Base-by-base conservation (phyloP, 345 rosid genomes). In the Citrus reticulata region DNA sequence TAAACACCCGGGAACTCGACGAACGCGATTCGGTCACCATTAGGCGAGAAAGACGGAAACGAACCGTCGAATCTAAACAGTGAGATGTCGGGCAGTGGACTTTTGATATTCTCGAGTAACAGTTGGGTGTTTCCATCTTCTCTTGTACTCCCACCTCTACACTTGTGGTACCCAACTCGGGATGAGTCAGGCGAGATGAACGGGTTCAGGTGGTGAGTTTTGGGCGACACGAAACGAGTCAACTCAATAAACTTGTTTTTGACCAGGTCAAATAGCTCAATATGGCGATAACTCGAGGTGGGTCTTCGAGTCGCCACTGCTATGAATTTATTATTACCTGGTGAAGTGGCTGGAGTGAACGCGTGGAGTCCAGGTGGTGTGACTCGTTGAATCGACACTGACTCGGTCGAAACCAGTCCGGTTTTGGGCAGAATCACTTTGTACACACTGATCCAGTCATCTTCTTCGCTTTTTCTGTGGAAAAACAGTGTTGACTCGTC, bases 311-410 rank as follows among this genome's bases (percentile, higher is more conserved):
- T 93, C 7, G 95, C 92, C 7, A 92, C 90, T 8, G 97, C 95
- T 40, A 95, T 92, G 84, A 93, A 93, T 13, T 86, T 78, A 24
- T 86, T 7, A 84, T 95, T 95, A 66, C 89, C 91, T 40, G 95
- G 97, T 2, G 98, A 90, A 68, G 97, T 82, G 9, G 98, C 98
- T 7, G 98, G 98, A n/a, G 98, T 95, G 85, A 95, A 93, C 27
- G 88, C 92, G 76, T 93, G 98, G 42, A 93, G 84, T 22, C 94
- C 95, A 46, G 91, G 90, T 22, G 97, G 97, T 1, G 98, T 95
- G 73, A 95, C 88, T 64, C 98, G 89, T 55, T 84, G 82, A 39
- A 89, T 78, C 22, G 35, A 80, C 77, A 93, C 92, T 7, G 90
- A 84, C 20, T 89, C 90, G 0, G 63, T 60, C 16, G 80, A 88